Evolutionary conservation across 306 rosid genomes (phyloP).

Genomic region (Quercus cerris): DNA sequence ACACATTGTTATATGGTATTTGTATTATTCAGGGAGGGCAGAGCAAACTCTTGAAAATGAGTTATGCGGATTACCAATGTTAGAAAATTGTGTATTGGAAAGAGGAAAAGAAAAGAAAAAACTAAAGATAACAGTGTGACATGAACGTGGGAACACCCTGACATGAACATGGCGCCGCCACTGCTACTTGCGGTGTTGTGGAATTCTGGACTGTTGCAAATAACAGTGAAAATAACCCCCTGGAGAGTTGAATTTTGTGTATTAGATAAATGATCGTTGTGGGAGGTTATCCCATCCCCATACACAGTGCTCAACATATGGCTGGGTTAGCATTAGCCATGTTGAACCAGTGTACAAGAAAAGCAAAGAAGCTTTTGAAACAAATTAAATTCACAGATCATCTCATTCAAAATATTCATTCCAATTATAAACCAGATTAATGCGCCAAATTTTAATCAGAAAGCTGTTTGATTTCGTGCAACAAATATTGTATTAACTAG

Average conservation of each 20-base stretch:
- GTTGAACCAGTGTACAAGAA: constrained; percentile 74
- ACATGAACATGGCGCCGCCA: too few relatives aligned
- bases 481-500: not conserved
- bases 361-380: not conserved
- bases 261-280: constrained; percentile 77
- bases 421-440: not conserved
- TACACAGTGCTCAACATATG: constrained; percentile 81
- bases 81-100: too few relatives aligned
- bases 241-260: constrained; percentile 82
- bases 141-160: too few relatives aligned
- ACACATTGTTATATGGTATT: too few relatives aligned
- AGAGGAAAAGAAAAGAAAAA: too few relatives aligned
- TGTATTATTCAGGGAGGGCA: too few relatives aligned
- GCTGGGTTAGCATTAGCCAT: constrained; percentile 81
- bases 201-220: constrained; percentile 74
- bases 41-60: too few relatives aligned
- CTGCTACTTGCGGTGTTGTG: constrained; percentile 35
- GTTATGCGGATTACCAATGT: too few relatives aligned
- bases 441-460: not conserved
- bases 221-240: constrained; percentile 95
- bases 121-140: too few relatives aligned
- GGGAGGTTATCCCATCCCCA: constrained; percentile 99
- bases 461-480: not conserved
- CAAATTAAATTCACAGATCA: not conserved
- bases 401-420: not conserved